Evolutionary conservation across 2,329 filamentous ascomycete species (phyloP), one percentile per base, ranked within the genome.

Genomic region (Cytospora chrysosperma): DNA sequence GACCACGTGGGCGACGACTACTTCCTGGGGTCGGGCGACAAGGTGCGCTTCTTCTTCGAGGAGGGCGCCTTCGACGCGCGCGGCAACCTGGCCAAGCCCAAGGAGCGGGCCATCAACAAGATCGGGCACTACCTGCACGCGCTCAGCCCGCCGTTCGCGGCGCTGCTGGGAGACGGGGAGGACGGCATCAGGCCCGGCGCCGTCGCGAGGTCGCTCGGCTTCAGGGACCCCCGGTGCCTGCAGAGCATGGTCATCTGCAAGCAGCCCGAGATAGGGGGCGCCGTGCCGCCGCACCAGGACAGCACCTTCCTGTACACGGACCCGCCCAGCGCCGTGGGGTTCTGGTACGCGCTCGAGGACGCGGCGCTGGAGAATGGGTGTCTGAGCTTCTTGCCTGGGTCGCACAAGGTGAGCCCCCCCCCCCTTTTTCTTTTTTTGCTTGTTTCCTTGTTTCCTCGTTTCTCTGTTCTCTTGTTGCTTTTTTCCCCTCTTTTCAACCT

Each of bases 191-290:
- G 73, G 56, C 83, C 84, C 0, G 81, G 79, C 0, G 85, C 82
- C 6, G 87, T 97, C 17, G 92, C 93, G 1, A 79, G 80, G 52
- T 83, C 83, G 10, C 81, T 97, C 13, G 89, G 89, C 2, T 97
- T 93, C 78, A 71, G 69, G 5, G 91, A 96, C 74, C 91, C 93
- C 2, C 81, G 89, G 24, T 85, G 83, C 65, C 81, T 99, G 59
- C 95, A 99, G 81, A 95, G 90, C 75, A 99, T 99, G 95, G 84
- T 98, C 30, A 98, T 99, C 70, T 97, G 93, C 85, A 99, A 99
- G 77, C 94, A 97, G 78, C 93, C 95, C 26, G 92, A 96, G 77
- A 97, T 98, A 59, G 95, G 95, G 30, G 94, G 91, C 26, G 90
- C 91, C 2, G 95, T 98, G 51, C 92, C 90, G 1, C 87, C 92